Percentiles rank a stretch among this genome's conserved stretches.
Evolutionary conservation across 192 early-diverging fungal genomes (phyloP).

Genomic region (Coemansia pectinata): DNA sequence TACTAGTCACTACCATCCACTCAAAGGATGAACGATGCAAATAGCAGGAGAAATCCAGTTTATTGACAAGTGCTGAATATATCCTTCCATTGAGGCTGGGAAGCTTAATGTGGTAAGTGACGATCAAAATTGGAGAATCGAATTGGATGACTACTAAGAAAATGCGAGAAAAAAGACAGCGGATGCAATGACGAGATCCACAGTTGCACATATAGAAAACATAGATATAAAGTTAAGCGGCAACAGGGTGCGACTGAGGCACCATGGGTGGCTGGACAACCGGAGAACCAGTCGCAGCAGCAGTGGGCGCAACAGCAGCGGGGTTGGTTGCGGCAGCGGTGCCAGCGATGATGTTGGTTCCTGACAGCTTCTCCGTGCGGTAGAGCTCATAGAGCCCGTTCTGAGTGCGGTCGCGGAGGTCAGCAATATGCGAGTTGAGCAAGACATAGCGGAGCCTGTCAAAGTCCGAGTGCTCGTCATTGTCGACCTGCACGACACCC

Average conservation of each 20-base stretch:
- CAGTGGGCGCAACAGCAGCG: not conserved
- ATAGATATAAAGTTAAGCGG: not conserved
- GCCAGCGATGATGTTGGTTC: slow-evolving; percentile 4
- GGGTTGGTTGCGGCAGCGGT: slow-evolving; percentile 5
- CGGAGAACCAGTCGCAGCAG: not conserved
- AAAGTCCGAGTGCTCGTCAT: slow-evolving; percentile 97
- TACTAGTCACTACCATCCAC: too few species aligned
- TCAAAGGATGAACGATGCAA: not conserved
- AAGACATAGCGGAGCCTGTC: slow-evolving; percentile 88
- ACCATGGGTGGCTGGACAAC: not conserved
- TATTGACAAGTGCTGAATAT: too few species aligned
- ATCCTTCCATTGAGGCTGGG: too few species aligned
- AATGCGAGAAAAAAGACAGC: not conserved
- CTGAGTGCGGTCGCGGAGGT: slow-evolving; percentile 96
- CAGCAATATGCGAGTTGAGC: slow-evolving; percentile 95
- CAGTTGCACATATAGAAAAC: not conserved
- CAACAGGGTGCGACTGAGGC: slow-evolving; percentile 5
- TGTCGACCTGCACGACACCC: slow-evolving; percentile 97
- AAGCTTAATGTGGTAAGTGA: too few species aligned
- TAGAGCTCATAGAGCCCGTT: slow-evolving; percentile 94
- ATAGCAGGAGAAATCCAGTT: too few species aligned
- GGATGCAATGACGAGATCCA: not conserved
- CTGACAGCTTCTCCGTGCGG: slow-evolving; percentile 86
- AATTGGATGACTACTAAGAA: not conserved
- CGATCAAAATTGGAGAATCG: not conserved